Conservation (phyloP, 345 rosid genomes). For the Isatis tinctoria region DNA sequence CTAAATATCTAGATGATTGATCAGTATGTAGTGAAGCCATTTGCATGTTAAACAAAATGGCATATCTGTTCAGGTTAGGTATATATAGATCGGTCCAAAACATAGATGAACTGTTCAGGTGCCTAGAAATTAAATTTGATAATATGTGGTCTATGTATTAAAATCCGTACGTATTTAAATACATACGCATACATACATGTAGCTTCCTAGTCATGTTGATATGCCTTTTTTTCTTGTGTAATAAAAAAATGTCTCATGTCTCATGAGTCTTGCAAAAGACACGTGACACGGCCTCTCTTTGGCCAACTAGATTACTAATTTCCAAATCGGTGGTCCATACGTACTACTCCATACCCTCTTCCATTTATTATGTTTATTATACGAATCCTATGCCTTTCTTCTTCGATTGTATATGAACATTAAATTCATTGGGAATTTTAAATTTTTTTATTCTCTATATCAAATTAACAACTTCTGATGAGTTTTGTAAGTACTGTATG, state of each 20-base stretch:
- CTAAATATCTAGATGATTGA: background rate
- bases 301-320: slow-evolving; percentile 5
- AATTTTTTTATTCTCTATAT: background rate
- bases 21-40: background rate
- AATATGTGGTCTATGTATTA: background rate
- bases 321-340: slow-evolving; percentile 27
- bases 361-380: slow-evolving; percentile 11
- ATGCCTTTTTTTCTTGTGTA: background rate
- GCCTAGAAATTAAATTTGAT: background rate
- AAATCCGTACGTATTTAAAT: background rate
- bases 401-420: background rate
- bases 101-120: background rate
- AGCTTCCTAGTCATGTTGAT: background rate
- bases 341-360: background rate
- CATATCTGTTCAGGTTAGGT: background rate
- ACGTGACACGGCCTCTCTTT: slow-evolving; percentile 6
- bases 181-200: background rate
- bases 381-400: slow-evolving; percentile 24
- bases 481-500: background rate
- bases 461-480: slow-evolving; percentile 1
- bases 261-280: slow-evolving; percentile 4
- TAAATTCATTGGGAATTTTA: background rate
- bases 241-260: background rate
- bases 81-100: background rate
- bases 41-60: background rate